Evolutionary conservation across 352 stramenopile genomes (phyloP).

Genomic region (Pythium apleroticum): DNA sequence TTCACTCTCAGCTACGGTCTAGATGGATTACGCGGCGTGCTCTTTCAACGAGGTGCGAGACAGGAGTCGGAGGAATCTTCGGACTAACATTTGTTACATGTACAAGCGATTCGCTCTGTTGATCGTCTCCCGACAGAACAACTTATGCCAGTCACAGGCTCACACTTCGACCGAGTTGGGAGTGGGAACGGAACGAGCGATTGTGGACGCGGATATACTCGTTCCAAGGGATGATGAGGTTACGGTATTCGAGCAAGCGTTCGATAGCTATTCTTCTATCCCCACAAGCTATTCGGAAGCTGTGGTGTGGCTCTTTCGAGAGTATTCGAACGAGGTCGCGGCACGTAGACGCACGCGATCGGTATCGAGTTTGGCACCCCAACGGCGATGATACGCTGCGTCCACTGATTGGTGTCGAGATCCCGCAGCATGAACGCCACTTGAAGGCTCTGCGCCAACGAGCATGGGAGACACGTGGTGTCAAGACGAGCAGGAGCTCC

Average conservation of each 20-base stretch:
- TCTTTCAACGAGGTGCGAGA: too few relatives aligned
- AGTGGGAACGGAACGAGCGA: slow-evolving; percentile 10
- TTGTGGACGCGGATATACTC: slow-evolving; percentile 7
- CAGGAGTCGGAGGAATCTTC: too few relatives aligned
- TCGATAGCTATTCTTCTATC: too few relatives aligned
- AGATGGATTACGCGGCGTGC: too few relatives aligned
- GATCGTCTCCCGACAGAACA: slow-evolving; percentile 6
- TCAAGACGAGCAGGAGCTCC: slow-evolving; percentile 21
- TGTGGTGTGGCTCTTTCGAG: slow-evolving; percentile 13
- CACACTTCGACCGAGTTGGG: slow-evolving; percentile 7
- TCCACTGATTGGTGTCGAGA: slow-evolving; percentile 23
- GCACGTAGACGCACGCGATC: slow-evolving; percentile 31
- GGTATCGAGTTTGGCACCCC: slow-evolving; percentile 22
- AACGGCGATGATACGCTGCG: slow-evolving; percentile 25
- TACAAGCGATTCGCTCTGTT: slow-evolving; percentile 13
- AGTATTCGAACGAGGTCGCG: slow-evolving; percentile 27
- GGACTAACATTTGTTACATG: too few relatives aligned
- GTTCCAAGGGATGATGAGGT: slow-evolving; percentile 11
- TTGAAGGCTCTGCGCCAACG: slow-evolving; percentile 14
- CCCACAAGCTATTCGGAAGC: too few relatives aligned
- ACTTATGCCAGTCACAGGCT: slow-evolving; percentile 6
- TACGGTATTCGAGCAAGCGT: background rate
- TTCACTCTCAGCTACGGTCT: slow-evolving; percentile 23
- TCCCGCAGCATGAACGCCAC: slow-evolving; percentile 15
- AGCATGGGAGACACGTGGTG: slow-evolving; percentile 31